phyloP scores from a whole-genome alignment of 2,329 filamentous ascomycete genomes.

The Aspergillus puulaauensis region DNA sequence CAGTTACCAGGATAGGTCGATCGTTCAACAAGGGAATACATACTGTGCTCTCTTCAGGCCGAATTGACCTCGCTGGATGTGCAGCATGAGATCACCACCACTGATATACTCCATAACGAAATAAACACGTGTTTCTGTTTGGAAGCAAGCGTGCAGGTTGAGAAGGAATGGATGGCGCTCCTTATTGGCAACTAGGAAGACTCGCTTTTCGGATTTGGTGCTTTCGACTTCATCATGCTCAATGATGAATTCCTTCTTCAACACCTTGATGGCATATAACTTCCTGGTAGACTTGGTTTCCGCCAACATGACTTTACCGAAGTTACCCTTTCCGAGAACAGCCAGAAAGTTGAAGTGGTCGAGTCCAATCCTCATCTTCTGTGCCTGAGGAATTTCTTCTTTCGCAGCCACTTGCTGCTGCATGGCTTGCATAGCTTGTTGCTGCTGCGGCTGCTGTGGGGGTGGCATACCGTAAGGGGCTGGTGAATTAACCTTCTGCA shows the following conservation, averaged over 20 bases:
- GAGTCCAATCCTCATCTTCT: constrained; percentile 73
- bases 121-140: constrained; percentile 96
- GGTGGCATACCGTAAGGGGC: constrained; percentile 29
- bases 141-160: constrained; percentile 95
- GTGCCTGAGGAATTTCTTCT: constrained; percentile 32
- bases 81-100: constrained; percentile 97
- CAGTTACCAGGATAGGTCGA: not conserved
- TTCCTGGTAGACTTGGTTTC: constrained; percentile 92
- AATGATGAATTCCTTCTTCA: constrained; percentile 99
- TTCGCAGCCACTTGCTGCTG: constrained; percentile 26
- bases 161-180: constrained; percentile 95
- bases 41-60: constrained; percentile 94
- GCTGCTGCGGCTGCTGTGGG: constrained; percentile 15
- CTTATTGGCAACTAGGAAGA: constrained; percentile 95
- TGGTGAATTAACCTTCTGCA: constrained; percentile 22
- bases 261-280: constrained; percentile 95
- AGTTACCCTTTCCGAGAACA: constrained; percentile 97
- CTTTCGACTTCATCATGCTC: constrained; percentile 99
- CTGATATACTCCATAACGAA: constrained; percentile 99
- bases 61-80: constrained; percentile 96
- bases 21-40: constrained; percentile 37
- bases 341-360: constrained; percentile 99
- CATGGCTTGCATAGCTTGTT: constrained; percentile 17
- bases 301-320: constrained; percentile 98
- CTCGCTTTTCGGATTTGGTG: constrained; percentile 94